Evolutionary conservation across 768 basidiomycete genomes (phyloP).

Genomic region (Mycena galericulata): DNA sequence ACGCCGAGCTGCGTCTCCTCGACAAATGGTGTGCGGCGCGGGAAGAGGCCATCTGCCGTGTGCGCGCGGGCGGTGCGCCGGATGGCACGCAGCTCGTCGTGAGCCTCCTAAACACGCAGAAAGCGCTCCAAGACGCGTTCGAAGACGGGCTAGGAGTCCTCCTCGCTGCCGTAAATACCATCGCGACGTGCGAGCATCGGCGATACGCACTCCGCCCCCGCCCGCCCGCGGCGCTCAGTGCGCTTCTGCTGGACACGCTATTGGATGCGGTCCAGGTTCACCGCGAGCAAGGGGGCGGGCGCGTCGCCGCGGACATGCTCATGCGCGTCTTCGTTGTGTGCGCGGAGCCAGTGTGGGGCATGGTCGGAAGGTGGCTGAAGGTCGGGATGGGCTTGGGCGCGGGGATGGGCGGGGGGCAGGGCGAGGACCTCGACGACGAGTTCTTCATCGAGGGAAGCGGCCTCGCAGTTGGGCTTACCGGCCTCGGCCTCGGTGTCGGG

Average conservation of each 20-base stretch:
- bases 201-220: slow-evolving; percentile 37
- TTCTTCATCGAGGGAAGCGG: slow-evolving; percentile 86
- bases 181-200: slow-evolving; percentile 42
- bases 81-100: slow-evolving; percentile 57
- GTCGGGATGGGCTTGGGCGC: slow-evolving; percentile 74
- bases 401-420: slow-evolving; percentile 45
- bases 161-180: slow-evolving; percentile 58
- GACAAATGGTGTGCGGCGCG: slow-evolving; percentile 77
- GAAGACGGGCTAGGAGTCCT: slow-evolving; percentile 69
- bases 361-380: slow-evolving; percentile 78
- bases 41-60: slow-evolving; percentile 77
- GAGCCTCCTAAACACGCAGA: slow-evolving; percentile 76
- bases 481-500: slow-evolving; percentile 47
- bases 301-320: slow-evolving; percentile 64
- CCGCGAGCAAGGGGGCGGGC: slow-evolving; percentile 65
- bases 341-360: slow-evolving; percentile 79
- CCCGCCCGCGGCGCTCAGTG: slow-evolving; percentile 65
- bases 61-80: slow-evolving; percentile 60
- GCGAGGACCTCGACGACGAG: slow-evolving; percentile 71
- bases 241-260: slow-evolving; percentile 72
- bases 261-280: slow-evolving; percentile 69
- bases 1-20: slow-evolving; percentile 66
- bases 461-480: slow-evolving; percentile 61
- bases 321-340: slow-evolving; percentile 71
- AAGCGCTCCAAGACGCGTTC: slow-evolving; percentile 67